Evolutionary conservation across 495 filamentous ascomycete genomes (phyloP), one percentile per base, ranked within the genome.

Genomic region (Gamarada debralockiae): DNA sequence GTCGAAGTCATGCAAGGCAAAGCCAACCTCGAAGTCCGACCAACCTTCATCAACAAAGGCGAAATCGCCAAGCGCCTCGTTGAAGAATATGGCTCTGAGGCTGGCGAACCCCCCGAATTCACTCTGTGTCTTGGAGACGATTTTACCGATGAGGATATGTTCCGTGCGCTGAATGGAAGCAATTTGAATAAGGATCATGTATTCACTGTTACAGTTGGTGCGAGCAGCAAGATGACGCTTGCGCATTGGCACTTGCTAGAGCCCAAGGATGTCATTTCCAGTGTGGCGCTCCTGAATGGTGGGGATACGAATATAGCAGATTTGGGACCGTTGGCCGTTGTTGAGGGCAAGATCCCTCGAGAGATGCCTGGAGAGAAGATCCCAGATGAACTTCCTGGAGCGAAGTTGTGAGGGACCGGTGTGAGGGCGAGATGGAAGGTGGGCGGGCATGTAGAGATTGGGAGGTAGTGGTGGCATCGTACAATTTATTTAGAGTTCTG

Each of bases 1-100:
- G 88, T 97, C 10, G 91, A 96, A 61, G 89, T 97, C 37, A 97
- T 96, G 87, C 76, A 83, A 0, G 93, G 93, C 44, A 98, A 97
- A 67, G 91, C 91, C 46, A 96, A 97, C 61, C 75, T 97, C 7
- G 93, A 97, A 65, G 90, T 96, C n/a, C 83, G 93, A 13, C 91
- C 92, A n/a, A 90, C 78, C 1, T 91, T 92, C 62, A 87, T 98
- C 67, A 97, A 96, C 74, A 98, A 97, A 68, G 93, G 93, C 1
- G 90, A 90, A 70, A 96, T 96, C 50, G 87, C 81, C 12, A 91
- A 87, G 63, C 78, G 80, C 13, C 74, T 98, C 29, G 79, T 96
- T 43, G 69, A 76, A 18, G 78, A 81, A 3, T 89, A 90, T 63
- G 68, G 72, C 43, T 65, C 70, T 58, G 71, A 56, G 10, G 39